Evolutionary conservation across 2,329 filamentous ascomycete species (phyloP).

Genomic region (Juglanconis oblonga): DNA sequence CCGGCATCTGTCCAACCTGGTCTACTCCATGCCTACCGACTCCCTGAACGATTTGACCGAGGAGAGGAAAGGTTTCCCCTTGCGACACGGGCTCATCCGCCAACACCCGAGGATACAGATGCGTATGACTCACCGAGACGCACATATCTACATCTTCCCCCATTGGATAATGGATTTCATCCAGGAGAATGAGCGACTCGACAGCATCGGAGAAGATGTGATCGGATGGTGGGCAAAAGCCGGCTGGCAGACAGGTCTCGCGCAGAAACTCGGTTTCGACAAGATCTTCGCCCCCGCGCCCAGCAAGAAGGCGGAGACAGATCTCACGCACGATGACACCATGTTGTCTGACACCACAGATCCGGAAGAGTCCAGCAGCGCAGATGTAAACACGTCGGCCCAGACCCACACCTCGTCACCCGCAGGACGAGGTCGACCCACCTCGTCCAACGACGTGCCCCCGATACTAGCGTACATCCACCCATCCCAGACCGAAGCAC

Average conservation of each 20-base stretch:
- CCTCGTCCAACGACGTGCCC: conserved; percentile 47
- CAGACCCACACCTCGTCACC: neutral
- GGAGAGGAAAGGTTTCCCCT: conserved; percentile 67
- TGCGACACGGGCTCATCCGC: conserved; percentile 73
- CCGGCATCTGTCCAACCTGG: conserved; percentile 69
- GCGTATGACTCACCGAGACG: conserved; percentile 81
- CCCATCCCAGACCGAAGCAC: conserved; percentile 50
- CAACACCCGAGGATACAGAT: conserved; percentile 75
- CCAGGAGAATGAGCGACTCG: conserved; percentile 73
- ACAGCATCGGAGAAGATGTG: conserved; percentile 87
- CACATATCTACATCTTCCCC: conserved; percentile 93
- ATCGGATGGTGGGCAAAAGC: conserved; percentile 96
- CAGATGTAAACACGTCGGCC: neutral
- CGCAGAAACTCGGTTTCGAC: conserved; percentile 71
- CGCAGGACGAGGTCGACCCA: neutral
- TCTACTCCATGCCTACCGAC: conserved; percentile 85
- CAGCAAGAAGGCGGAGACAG: conserved; percentile 30
- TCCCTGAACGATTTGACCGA: conserved; percentile 82
- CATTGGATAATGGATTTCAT: conserved; percentile 88
- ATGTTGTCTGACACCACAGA: conserved; percentile 23
- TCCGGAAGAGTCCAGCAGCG: neutral
- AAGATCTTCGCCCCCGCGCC: conserved; percentile 54
- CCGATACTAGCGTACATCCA: conserved; percentile 82
- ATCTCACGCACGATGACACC: conserved; percentile 26
- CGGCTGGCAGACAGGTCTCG: conserved; percentile 80